phyloP scores from a whole-genome alignment of 176 grass and related monocot species.

The Carex littledalei region DNA sequence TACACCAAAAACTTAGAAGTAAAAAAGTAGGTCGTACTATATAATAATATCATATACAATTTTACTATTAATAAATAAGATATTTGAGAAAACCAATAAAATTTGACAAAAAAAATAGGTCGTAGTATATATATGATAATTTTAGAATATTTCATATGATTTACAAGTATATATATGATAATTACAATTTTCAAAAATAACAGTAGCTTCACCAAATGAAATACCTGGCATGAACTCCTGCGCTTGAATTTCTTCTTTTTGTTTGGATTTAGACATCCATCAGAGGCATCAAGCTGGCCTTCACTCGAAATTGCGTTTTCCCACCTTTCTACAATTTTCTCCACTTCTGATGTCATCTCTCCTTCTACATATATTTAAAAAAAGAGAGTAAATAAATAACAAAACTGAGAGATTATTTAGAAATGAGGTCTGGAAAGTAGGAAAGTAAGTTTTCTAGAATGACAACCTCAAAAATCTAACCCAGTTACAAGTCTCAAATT shows the following conservation, averaged over 20 bases:
- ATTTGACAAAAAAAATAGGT: neutral
- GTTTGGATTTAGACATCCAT: neutral
- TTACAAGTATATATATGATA: neutral
- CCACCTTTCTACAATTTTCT: constrained; percentile 6
- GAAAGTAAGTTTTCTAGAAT: too few species aligned
- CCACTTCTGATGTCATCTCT: constrained; percentile 3
- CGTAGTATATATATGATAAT: neutral
- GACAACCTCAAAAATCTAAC: too few species aligned
- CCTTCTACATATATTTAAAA: constrained; percentile 2
- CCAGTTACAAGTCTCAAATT: too few species aligned
- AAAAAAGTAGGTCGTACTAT: too few species aligned
- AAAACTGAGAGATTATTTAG: neutral
- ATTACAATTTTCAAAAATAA: neutral
- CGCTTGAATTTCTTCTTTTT: constrained; percentile 23
- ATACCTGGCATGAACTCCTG: constrained; percentile 18
- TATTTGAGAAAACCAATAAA: too few species aligned
- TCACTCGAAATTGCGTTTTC: neutral
- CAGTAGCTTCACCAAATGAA: neutral
- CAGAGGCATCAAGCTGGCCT: neutral
- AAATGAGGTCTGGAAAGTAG: too few species aligned
- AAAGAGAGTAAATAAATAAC: neutral
- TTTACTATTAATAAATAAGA: neutral
- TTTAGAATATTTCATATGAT: neutral
- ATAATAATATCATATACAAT: too few species aligned
- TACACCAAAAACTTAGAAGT: too few species aligned